phyloP scores from a whole-genome alignment of 768 basidiomycete species.

The Hebeloma cylindrosporum region DNA sequence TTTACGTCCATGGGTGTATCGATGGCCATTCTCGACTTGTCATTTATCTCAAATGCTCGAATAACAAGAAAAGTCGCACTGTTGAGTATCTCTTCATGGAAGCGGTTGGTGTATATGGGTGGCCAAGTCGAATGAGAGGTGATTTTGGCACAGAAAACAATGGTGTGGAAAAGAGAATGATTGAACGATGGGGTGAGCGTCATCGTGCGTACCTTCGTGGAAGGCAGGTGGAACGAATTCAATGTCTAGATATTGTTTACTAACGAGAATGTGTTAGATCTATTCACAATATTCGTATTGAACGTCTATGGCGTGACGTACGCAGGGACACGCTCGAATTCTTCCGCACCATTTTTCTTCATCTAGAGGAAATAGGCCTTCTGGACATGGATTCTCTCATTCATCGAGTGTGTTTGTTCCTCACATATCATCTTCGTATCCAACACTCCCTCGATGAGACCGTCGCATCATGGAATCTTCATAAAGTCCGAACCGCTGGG shows the following conservation, averaged over 20 bases:
- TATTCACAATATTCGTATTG: slow-evolving; percentile 11
- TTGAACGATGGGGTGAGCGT: slow-evolving; percentile 9
- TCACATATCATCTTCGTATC: slow-evolving; percentile 7
- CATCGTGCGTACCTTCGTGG: slow-evolving; percentile 24
- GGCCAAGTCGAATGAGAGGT: slow-evolving; percentile 30
- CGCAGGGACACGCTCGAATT: slow-evolving; percentile 28
- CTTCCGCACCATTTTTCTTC: slow-evolving; percentile 28
- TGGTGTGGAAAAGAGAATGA: slow-evolving; percentile 16
- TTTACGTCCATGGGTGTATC: slow-evolving; percentile 21
- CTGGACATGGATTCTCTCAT: slow-evolving; percentile 19
- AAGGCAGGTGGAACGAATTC: slow-evolving; percentile 9
- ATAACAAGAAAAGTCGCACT: slow-evolving; percentile 28
- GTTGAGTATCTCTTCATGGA: slow-evolving; percentile 21
- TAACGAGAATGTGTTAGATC: slow-evolving; percentile 17
- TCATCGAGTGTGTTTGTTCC: slow-evolving; percentile 6
- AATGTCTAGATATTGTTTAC: background rate
- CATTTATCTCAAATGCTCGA: slow-evolving; percentile 26
- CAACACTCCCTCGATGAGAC: slow-evolving; percentile 10
- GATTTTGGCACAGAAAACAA: slow-evolving; percentile 30
- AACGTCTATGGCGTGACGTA: slow-evolving; percentile 16
- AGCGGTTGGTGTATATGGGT: slow-evolving; percentile 25
- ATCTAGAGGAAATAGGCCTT: slow-evolving; percentile 25
- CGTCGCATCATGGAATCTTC: slow-evolving; percentile 11
- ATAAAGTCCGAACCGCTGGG: slow-evolving; percentile 12
- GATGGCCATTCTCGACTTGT: slow-evolving; percentile 40